These are phyloP conservation scores for Trichosanthes truncata DNA, from an alignment of 306 rosid species.

Conservation along the genomic window DNA sequence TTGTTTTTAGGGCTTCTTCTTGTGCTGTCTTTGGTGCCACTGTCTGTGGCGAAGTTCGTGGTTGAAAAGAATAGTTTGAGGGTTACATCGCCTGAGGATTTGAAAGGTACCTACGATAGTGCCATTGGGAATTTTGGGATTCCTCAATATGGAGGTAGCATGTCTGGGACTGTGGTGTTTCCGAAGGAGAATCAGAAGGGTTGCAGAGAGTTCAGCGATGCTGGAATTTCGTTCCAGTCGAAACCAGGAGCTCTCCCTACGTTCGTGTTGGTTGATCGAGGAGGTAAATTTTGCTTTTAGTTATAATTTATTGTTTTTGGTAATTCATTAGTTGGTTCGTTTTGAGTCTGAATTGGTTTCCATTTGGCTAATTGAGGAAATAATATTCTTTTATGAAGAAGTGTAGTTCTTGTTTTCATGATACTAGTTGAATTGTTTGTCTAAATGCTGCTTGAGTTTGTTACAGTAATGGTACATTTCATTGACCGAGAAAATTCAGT, in stretches of 20 bases:
- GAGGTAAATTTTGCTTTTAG: conserved; percentile 41
- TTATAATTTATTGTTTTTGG: neutral
- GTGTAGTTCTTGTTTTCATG: neutral
- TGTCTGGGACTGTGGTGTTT: conserved; percentile 76
- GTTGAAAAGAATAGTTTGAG: conserved; percentile 96
- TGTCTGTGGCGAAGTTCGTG: conserved; percentile 60
- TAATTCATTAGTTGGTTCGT: conserved; percentile 9
- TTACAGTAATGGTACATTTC: neutral
- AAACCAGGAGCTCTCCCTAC: conserved; percentile 87
- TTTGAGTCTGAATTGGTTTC: neutral
- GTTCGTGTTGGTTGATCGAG: conserved; percentile 86
- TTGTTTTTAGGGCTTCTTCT: conserved; percentile 66
- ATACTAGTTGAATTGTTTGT: neutral
- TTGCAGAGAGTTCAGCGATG: conserved; percentile 69
- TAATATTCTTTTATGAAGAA: neutral
- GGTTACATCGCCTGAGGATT: conserved; percentile 78
- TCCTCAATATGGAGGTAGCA: conserved; percentile 98
- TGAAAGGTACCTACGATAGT: conserved; percentile 72
- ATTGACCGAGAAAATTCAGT: neutral
- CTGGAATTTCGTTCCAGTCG: conserved; percentile 54
- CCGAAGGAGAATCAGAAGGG: conserved; percentile 85
- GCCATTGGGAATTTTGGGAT: conserved; percentile 99
- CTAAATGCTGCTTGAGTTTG: neutral
- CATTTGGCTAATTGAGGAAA: neutral
- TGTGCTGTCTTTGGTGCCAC: conserved; percentile 30